Conservation (phyloP, 768 basidiomycete genomes). For the Chalciporus chontae region DNA sequence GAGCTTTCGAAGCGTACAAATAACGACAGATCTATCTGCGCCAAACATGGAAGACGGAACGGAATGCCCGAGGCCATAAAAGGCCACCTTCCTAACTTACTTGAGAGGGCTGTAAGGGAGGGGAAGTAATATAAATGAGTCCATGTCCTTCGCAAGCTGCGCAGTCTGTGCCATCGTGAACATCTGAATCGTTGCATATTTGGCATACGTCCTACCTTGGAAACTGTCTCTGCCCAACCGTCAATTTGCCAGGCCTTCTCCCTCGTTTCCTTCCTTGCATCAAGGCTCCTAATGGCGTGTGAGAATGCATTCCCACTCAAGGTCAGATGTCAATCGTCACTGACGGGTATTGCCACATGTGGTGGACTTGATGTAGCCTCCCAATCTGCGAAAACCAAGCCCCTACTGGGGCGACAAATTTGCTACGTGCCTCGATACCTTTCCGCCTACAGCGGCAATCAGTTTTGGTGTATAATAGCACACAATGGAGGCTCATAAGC, state of each 20-base stretch:
- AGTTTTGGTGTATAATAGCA: neutral
- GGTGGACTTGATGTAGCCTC: conserved; percentile 84
- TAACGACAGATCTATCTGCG: neutral
- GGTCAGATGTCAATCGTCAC: conserved; percentile 26
- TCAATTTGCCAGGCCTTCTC: conserved; percentile 93
- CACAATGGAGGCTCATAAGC: conserved; percentile 11
- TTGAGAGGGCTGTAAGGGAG: conserved; percentile 84
- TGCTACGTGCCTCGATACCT: conserved; percentile 90
- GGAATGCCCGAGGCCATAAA: neutral
- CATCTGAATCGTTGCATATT: neutral
- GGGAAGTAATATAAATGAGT: conserved; percentile 77
- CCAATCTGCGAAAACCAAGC: conserved; percentile 93
- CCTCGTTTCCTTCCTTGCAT: conserved; percentile 76
- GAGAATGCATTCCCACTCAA: conserved; percentile 9
- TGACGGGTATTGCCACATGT: conserved; percentile 96
- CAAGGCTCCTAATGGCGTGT: conserved; percentile 52
- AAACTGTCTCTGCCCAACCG: conserved; percentile 93
- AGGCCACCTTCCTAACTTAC: conserved; percentile 36
- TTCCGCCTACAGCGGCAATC: conserved; percentile 56
- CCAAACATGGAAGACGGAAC: neutral
- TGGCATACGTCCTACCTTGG: conserved; percentile 55
- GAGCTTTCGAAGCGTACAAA: neutral
- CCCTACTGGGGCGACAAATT: conserved; percentile 81
- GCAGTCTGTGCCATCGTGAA: conserved; percentile 60
- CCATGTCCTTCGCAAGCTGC: conserved; percentile 83